A percentile compares a stretch with the other conserved stretches of the same genome.
Conservation (phyloP, 1,284 basidiomycete genomes). For the Rhodotorula sp. region DNA sequence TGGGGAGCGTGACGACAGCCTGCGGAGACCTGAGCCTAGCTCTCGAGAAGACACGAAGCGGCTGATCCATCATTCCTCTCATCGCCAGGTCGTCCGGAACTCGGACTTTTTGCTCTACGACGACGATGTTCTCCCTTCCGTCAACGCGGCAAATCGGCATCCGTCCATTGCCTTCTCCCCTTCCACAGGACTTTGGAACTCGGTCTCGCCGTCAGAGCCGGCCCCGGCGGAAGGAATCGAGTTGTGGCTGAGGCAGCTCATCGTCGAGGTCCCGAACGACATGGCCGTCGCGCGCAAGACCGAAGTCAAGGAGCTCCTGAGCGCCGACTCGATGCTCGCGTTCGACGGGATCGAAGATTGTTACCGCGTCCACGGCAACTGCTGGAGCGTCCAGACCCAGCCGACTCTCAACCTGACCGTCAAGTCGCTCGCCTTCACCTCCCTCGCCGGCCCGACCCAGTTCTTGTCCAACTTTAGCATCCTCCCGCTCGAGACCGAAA, state of each 20-base stretch:
- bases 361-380: slow-evolving; percentile 27
- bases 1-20: neutral
- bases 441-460: slow-evolving; percentile 30
- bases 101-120: slow-evolving; percentile 42
- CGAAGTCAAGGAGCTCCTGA: slow-evolving; percentile 30
- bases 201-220: slow-evolving; percentile 25
- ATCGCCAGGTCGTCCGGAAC: slow-evolving; percentile 36
- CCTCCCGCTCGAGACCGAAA: slow-evolving; percentile 24
- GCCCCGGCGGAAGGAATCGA: slow-evolving; percentile 21
- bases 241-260: slow-evolving; percentile 38
- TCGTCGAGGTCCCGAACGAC: slow-evolving; percentile 34
- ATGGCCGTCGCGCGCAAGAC: slow-evolving; percentile 19
- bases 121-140: slow-evolving; percentile 24
- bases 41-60: neutral
- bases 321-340: slow-evolving; percentile 20
- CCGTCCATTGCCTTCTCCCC: slow-evolving; percentile 35
- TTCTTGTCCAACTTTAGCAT: slow-evolving; percentile 29
- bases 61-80: neutral
- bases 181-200: slow-evolving; percentile 34
- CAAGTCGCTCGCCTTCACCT: slow-evolving; percentile 35
- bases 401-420: slow-evolving; percentile 33
- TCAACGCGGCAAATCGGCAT: slow-evolving; percentile 21
- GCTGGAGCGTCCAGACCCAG: slow-evolving; percentile 34
- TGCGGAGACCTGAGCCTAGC: no score
- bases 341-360: slow-evolving; percentile 33